phyloP scores from a whole-genome alignment of 2,329 filamentous ascomycete genomes.

The Aspergillus sp. region DNA sequence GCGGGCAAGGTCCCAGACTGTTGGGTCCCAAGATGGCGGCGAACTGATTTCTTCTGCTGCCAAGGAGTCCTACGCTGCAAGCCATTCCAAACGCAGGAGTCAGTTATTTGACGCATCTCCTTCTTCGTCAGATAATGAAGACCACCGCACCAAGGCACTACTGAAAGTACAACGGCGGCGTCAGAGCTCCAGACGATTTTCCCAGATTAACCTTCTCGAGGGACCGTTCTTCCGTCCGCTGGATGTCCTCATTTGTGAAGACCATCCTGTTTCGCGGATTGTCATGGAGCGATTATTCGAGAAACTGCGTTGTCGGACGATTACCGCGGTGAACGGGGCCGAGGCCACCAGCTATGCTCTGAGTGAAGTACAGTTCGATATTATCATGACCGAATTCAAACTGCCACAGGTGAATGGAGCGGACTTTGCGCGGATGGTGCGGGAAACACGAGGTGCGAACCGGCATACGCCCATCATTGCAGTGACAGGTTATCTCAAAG shows the following conservation, averaged over 20 bases:
- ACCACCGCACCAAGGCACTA: conserved; percentile 80
- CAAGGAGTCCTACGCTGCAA: conserved; percentile 53
- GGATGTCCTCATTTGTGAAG: conserved; percentile 93
- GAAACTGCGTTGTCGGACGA: conserved; percentile 88
- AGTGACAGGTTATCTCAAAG: conserved; percentile 96
- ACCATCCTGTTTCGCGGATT: conserved; percentile 90
- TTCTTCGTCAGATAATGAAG: conserved; percentile 95
- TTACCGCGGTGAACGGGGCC: conserved; percentile 79
- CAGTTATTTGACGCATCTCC: conserved; percentile 95
- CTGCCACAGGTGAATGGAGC: conserved; percentile 89
- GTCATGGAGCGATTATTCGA: conserved; percentile 99
- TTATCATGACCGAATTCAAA: conserved; percentile 97
- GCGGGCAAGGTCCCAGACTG: conserved; percentile 77
- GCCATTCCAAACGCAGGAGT: conserved; percentile 80
- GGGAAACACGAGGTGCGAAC: conserved; percentile 92
- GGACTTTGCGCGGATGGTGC: conserved; percentile 94
- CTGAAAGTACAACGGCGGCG: conserved; percentile 85
- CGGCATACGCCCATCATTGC: conserved; percentile 91
- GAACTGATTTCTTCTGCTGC: conserved; percentile 60
- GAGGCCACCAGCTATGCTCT: conserved; percentile 90
- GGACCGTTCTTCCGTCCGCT: conserved; percentile 81
- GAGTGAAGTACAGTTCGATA: conserved; percentile 96
- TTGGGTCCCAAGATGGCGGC: conserved; percentile 78
- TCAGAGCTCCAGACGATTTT: conserved; percentile 91
- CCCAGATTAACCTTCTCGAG: conserved; percentile 77